Conservation (phyloP, 768 basidiomycete species). For the Auricularia auricula-judae region DNA sequence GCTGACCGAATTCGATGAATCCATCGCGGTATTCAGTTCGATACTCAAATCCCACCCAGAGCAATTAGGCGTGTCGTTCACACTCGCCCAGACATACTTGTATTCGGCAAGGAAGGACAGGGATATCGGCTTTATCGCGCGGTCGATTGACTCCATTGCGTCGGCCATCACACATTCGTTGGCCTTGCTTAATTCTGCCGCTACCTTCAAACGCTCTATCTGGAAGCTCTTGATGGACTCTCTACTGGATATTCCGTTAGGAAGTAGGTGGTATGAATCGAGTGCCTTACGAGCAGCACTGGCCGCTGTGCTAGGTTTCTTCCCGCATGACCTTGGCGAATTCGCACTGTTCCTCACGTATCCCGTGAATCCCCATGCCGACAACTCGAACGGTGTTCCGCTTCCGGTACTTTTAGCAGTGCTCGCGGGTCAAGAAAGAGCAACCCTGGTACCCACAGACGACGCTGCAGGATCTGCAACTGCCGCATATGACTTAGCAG, state of each 20-base stretch:
- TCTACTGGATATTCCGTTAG: slow-evolving; percentile 1
- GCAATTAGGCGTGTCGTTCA: slow-evolving; percentile 62
- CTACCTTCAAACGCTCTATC: slow-evolving; percentile 56
- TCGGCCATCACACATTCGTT: slow-evolving; percentile 44
- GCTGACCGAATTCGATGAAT: slow-evolving; percentile 63
- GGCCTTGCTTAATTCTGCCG: slow-evolving; percentile 33
- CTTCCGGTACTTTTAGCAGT: not conserved
- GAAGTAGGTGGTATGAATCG: not conserved
- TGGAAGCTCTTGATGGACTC: slow-evolving; percentile 52
- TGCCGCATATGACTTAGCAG: slow-evolving; percentile 65
- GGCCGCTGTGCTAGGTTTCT: not conserved
- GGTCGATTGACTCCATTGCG: slow-evolving; percentile 66
- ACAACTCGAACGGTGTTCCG: slow-evolving; percentile 15
- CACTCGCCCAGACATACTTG: slow-evolving; percentile 62
- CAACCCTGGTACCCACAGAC: slow-evolving; percentile 30
- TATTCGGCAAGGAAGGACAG: slow-evolving; percentile 58
- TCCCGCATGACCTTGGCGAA: not conserved
- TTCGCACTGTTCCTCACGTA: slow-evolving; percentile 9
- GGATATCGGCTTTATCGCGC: slow-evolving; percentile 54
- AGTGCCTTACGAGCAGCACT: slow-evolving; percentile 2
- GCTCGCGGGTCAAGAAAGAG: not conserved
- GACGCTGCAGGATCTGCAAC: slow-evolving; percentile 41
- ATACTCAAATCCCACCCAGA: slow-evolving; percentile 45
- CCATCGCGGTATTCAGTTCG: slow-evolving; percentile 51
- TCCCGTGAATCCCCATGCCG: not conserved